These are phyloP conservation scores for Corylus heterophylla DNA, from an alignment of 306 rosid genomes.

Conservation along the genomic window DNA sequence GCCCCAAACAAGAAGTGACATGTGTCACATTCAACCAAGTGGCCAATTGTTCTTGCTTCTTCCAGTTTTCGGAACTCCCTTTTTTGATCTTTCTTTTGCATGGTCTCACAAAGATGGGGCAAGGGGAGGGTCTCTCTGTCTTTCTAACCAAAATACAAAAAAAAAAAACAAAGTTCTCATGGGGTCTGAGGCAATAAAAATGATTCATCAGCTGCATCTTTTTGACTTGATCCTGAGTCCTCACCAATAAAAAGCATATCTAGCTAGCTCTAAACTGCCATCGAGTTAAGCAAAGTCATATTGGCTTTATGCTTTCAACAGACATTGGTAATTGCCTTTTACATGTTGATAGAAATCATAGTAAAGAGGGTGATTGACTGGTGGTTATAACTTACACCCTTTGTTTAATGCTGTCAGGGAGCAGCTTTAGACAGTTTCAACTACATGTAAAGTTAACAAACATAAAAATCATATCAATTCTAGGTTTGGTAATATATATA, in stretches of 20 bases:
- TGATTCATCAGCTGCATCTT: slow-evolving; percentile 27
- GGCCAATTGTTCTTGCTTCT: not conserved
- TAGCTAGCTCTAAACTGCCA: slow-evolving; percentile 1
- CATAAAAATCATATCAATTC: too few species aligned
- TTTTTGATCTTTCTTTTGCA: slow-evolving; percentile 8
- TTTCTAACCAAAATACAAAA: slow-evolving; percentile 7
- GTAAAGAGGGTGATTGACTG: slow-evolving; percentile 23
- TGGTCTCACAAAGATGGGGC: slow-evolving; percentile 54
- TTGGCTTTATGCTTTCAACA: slow-evolving; percentile 31
- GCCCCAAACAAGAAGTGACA: slow-evolving; percentile 27
- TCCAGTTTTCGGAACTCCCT: not conserved
- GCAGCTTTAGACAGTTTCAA: slow-evolving; percentile 2
- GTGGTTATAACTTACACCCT: slow-evolving; percentile 31
- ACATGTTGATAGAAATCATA: slow-evolving; percentile 6
- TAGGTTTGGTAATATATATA: too few species aligned
- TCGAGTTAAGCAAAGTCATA: slow-evolving; percentile 29
- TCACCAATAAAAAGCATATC: slow-evolving; percentile 14
- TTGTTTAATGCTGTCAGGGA: slow-evolving; percentile 26
- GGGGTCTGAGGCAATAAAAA: slow-evolving; percentile 15
- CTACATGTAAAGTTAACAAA: too few species aligned
- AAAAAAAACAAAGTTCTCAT: slow-evolving; percentile 25
- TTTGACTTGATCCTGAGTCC: slow-evolving; percentile 36
- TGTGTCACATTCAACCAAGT: not conserved
- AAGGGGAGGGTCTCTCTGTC: slow-evolving; percentile 26
- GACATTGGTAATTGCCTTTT: slow-evolving; percentile 34